phyloP scores from a whole-genome alignment of 331 rosid genomes.

The Rhamnella rubrinervis region DNA sequence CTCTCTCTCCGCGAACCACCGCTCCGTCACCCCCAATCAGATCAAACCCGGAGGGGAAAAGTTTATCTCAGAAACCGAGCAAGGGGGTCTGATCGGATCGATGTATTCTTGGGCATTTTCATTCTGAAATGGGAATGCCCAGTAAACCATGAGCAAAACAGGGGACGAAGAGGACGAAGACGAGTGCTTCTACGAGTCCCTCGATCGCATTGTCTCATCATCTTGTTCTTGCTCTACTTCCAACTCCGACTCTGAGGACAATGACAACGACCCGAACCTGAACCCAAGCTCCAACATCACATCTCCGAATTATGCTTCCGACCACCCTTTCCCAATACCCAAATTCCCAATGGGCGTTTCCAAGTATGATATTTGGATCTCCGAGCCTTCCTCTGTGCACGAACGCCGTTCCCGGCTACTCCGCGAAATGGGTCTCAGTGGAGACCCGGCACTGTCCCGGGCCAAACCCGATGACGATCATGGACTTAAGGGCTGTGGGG shows the following conservation, averaged over 20 bases:
- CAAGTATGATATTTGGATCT: constrained; percentile 90
- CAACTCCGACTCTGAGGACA: constrained; percentile 50
- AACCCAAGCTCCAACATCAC: neutral
- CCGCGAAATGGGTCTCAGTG: constrained; percentile 69
- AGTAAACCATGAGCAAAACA: constrained; percentile 69
- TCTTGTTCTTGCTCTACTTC: constrained; percentile 88
- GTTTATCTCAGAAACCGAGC: neutral
- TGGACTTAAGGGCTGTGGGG: constrained; percentile 28
- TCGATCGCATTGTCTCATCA: constrained; percentile 79
- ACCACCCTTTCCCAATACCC: constrained; percentile 39
- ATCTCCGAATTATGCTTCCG: constrained; percentile 54
- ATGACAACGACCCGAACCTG: constrained; percentile 9
- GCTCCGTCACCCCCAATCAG: constrained; percentile 3
- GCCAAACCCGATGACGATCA: constrained; percentile 27
- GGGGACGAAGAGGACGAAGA: constrained; percentile 55
- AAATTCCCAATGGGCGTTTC: constrained; percentile 56
- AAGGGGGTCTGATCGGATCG: constrained; percentile 45
- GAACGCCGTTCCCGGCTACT: constrained; percentile 86
- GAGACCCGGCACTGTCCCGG: constrained; percentile 61
- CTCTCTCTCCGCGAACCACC: neutral
- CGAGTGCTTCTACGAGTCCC: constrained; percentile 85
- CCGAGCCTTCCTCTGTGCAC: constrained; percentile 83
- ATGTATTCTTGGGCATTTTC: constrained; percentile 40
- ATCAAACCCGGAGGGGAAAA: neutral
- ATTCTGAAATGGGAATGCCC: constrained; percentile 71